Percentiles rank a stretch among this genome's conserved stretches.
phyloP scores from a whole-genome alignment of 192 early-diverging fungal genomes.

The Entomortierella beljakovae region DNA sequence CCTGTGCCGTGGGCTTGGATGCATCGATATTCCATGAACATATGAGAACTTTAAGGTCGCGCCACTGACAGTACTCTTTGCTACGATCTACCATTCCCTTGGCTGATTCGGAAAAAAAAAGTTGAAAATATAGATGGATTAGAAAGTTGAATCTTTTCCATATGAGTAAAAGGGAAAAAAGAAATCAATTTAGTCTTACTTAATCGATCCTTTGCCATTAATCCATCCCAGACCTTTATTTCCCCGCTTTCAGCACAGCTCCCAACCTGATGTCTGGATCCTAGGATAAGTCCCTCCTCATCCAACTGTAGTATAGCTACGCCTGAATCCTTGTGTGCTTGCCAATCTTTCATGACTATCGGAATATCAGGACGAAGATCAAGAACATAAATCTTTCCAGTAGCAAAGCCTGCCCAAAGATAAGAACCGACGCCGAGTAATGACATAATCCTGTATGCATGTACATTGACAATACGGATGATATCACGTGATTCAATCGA shows the following conservation, averaged over 20 bases:
- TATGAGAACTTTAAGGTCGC: slow-evolving; percentile 78
- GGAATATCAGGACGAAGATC: slow-evolving; percentile 68
- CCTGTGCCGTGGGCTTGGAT: slow-evolving; percentile 84
- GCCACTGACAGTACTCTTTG: slow-evolving; percentile 71
- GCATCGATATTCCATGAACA: slow-evolving; percentile 97
- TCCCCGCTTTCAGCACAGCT: slow-evolving; percentile 71
- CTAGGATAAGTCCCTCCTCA: slow-evolving; percentile 63
- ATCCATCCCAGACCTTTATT: slow-evolving; percentile 83
- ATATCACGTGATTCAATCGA: slow-evolving; percentile 61
- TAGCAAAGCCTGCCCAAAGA: slow-evolving; percentile 82
- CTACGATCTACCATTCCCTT: slow-evolving; percentile 71
- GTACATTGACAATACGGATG: slow-evolving; percentile 62
- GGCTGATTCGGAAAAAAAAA: slow-evolving; percentile 38
- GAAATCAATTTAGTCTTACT: slow-evolving; percentile 56
- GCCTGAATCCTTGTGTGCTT: slow-evolving; percentile 66
- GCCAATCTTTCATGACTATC: slow-evolving; percentile 74
- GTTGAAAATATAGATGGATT: not conserved
- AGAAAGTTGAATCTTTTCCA: not conserved
- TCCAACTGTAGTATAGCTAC: slow-evolving; percentile 66
- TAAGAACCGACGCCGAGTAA: slow-evolving; percentile 71
- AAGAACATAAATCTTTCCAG: slow-evolving; percentile 82
- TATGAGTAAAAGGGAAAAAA: not conserved
- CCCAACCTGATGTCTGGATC: slow-evolving; percentile 65
- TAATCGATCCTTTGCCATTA: slow-evolving; percentile 73
- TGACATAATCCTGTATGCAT: slow-evolving; percentile 74